Evolutionary conservation across 768 basidiomycete genomes (phyloP).

Genomic region (Royoungia palumana): DNA sequence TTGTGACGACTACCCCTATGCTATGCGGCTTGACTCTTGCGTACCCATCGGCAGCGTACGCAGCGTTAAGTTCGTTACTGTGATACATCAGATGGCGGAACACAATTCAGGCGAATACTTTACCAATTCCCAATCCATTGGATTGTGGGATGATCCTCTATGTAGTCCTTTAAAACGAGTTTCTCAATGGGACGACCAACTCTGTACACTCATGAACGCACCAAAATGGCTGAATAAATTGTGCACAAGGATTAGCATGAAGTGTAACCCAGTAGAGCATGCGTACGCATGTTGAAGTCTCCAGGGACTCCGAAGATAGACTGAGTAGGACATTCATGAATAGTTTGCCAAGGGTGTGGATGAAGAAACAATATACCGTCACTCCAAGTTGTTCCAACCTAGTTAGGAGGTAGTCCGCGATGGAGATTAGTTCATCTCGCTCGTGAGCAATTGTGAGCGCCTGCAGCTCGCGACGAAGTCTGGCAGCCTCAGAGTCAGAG

Average conservation of each 20-base stretch:
- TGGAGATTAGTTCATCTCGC: conserved; percentile 43
- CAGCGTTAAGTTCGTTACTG: conserved; percentile 82
- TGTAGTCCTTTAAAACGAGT: conserved; percentile 53
- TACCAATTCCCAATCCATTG: conserved; percentile 89
- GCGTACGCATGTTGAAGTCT: conserved; percentile 73
- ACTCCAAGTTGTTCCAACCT: conserved; percentile 64
- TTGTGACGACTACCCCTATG: conserved; percentile 75
- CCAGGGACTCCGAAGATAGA: conserved; percentile 83
- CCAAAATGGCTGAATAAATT: conserved; percentile 27
- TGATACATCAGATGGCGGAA: neutral
- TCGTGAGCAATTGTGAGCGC: conserved; percentile 31
- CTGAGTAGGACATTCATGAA: conserved; percentile 34
- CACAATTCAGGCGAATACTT: neutral
- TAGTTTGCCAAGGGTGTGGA: neutral
- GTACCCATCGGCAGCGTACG: conserved; percentile 93
- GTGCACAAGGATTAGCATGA: neutral
- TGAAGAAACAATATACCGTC: conserved; percentile 38
- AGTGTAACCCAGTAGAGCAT: neutral
- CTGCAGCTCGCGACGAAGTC: conserved; percentile 46
- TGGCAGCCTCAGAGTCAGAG: conserved; percentile 45
- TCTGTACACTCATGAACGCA: conserved; percentile 8
- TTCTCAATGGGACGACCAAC: neutral
- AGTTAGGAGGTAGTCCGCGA: conserved; percentile 60
- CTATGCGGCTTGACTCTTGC: conserved; percentile 77
- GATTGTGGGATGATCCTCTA: conserved; percentile 75